Evolutionary conservation across 2,329 filamentous ascomycete genomes (phyloP), one percentile per base, ranked within the genome.

Genomic region (Colletotrichum limetticola): DNA sequence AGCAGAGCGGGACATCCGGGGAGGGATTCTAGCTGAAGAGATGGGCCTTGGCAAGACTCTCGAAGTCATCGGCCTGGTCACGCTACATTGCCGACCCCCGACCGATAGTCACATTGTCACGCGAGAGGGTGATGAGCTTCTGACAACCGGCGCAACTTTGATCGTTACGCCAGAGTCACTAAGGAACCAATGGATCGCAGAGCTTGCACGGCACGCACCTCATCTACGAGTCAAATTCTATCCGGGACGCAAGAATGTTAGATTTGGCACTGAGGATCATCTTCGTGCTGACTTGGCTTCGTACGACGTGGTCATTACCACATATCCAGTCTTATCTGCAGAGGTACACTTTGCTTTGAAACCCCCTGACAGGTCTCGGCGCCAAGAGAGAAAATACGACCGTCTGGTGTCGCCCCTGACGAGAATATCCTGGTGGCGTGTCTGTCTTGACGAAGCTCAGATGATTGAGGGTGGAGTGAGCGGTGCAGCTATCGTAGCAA

Each of bases 381-480:
- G 95, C 64, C 89, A 92, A 8, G 86, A 89, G 67, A 90, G 92
- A 76, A 91, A 89, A 68, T 92, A 94, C 68, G 86, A 91, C 72
- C 88, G 91, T 32, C 87, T 88, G 3, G 91, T 87, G 64, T 97
- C 94, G 5, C 95, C 95, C 0, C 85, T 98, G 7, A 91, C 95
- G 11, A 90, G 93, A 76, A 90, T 98, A 22, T 91, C 88, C 1
- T 98, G 95, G 95, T 98, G 95, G 95, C 89, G 96, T 55, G 90
- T 97, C 1, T 91, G 91, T 66, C 86, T 93, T 1, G 92, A 93
- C 71, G 95, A 92, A 85, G 92, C 96, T 0, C 97, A 99, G 79
- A 97, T 98, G 93, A 91, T 98, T 55, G 96, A 98, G 80, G 96
- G 91, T 76, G 95, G 95, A 42, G 91, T 97, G 4, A 95, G 91